Evolutionary conservation across 2,329 filamentous ascomycete genomes (phyloP), one percentile per base, ranked within the genome.

Genomic region (Talaromyces sp.): DNA sequence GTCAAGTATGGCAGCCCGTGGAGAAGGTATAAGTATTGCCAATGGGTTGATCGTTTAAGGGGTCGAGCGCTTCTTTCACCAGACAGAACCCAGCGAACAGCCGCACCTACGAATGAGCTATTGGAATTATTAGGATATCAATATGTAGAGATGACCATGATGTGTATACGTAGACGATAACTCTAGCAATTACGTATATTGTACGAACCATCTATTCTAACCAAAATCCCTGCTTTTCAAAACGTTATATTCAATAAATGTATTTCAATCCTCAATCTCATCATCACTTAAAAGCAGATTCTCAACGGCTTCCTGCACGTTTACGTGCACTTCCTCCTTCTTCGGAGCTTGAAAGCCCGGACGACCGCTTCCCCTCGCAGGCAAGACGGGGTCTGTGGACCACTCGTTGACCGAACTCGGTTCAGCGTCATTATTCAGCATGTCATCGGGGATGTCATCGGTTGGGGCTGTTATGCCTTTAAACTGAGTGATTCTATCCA

Each of bases 251-350:
- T n/a, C 7, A 2, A 5, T 6, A 16, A 50, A 27, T 52, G 14
- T 27, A 52, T 57, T 47, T 47, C 31, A 63, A 28, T 93, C 90
- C 73, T 92, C 89, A 71, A 95, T 94, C 78, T 95, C 91, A 76
- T 95, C 91, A 69, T 95, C 91, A 67, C 88, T 91, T 47, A 94
- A 76, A 52, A 91, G 85, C 65, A 93, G 76, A 68, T 88, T 89
- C 72, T 87, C 85, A 64, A 87, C 83, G 50, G 81, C 78, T 65
- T 83, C 70, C 31, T 79, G 75, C 2, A 76, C 75, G 52, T 78
- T 71, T 9, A 70, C 73, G 2, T 69, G 61, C 27, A 63, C 61
- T 28, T 50, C 16, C 50, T 53, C 34, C 34, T 36, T 36, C 23
- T 23, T 51, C 28, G 50, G n/a, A 5, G 27, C 30, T 34, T 27